phyloP scores from a whole-genome alignment of 495 filamentous ascomycete species.

The Trichoderma virens region DNA sequence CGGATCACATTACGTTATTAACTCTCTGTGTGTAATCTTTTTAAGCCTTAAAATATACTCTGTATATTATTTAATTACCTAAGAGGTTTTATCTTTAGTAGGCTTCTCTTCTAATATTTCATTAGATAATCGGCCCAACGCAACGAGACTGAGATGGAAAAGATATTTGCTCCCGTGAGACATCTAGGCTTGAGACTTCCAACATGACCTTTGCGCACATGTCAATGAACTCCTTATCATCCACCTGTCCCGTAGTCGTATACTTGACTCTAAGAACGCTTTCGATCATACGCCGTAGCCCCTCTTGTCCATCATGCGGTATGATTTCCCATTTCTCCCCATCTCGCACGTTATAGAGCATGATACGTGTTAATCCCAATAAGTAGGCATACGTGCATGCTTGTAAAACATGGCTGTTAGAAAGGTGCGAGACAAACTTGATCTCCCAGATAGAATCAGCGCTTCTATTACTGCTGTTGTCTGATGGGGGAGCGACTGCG shows the following conservation, averaged over 20 bases:
- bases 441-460: conserved; percentile 15
- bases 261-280: conserved; percentile 14
- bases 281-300: conserved; percentile 14
- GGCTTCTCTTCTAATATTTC: too few species aligned
- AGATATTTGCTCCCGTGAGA: neutral
- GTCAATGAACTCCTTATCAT: conserved; percentile 10
- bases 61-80: too few species aligned
- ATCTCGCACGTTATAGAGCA: conserved; percentile 15
- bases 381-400: conserved; percentile 15
- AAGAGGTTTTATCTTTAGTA: too few species aligned
- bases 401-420: conserved; percentile 14
- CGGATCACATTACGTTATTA: too few species aligned
- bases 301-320: conserved; percentile 14
- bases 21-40: too few species aligned
- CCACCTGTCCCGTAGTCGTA: conserved; percentile 9
- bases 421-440: conserved; percentile 16
- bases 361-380: conserved; percentile 12
- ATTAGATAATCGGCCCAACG: too few species aligned
- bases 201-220: conserved; percentile 6
- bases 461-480: conserved; percentile 7
- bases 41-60: too few species aligned
- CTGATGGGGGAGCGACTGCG: conserved; percentile 6
- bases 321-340: conserved; percentile 14
- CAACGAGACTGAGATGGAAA: too few species aligned
- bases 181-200: conserved; percentile 9